Percentiles rank a stretch among this genome's conserved stretches.
phyloP scores from a whole-genome alignment of 257 asterid genomes.

The Solanum piurae region DNA sequence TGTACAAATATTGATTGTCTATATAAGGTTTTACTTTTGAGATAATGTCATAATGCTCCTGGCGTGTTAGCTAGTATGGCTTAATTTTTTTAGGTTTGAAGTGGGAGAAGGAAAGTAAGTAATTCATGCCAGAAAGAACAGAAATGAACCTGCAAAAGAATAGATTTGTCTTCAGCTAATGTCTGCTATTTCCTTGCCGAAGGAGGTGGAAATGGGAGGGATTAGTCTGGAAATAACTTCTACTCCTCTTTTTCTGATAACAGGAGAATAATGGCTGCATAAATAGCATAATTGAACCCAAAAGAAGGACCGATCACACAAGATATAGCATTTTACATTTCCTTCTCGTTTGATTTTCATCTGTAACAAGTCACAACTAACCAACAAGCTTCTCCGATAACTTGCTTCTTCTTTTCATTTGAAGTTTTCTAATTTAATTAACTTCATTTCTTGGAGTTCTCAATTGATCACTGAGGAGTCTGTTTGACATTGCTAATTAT shows the following conservation, averaged over 20 bases:
- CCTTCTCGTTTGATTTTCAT: background rate
- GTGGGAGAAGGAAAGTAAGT: background rate
- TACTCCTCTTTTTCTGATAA: background rate
- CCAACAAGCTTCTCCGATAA: background rate
- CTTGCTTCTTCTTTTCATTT: background rate
- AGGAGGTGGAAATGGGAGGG: background rate
- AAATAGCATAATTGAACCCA: background rate
- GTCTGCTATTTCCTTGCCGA: background rate
- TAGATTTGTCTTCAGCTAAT: background rate
- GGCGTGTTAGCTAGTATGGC: background rate
- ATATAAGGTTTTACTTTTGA: background rate
- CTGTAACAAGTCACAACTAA: background rate
- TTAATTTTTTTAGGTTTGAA: background rate
- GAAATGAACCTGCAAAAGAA: background rate
- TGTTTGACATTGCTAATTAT: background rate
- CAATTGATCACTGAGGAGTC: background rate
- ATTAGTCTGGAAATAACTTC: background rate
- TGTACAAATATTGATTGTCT: background rate
- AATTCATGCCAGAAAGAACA: background rate
- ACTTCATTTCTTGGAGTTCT: background rate
- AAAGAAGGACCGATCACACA: background rate
- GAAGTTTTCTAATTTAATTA: background rate
- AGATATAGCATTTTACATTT: background rate
- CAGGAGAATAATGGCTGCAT: background rate
- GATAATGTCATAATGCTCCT: background rate